Evolutionary conservation across 1,284 basidiomycete species (phyloP).

Genomic region (Polyporus tsugae): DNA sequence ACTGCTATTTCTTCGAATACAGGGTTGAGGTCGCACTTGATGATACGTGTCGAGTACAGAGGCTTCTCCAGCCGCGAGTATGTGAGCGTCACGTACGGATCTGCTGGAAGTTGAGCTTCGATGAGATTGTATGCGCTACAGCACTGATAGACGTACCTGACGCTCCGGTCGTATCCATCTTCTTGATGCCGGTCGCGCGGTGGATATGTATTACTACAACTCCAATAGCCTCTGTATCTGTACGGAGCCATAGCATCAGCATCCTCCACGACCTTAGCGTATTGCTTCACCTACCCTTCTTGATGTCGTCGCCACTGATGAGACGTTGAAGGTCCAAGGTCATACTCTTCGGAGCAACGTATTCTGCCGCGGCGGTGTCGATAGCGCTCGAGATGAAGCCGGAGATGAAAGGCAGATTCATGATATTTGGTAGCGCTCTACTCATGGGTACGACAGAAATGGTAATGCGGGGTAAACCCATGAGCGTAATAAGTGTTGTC

Average conservation of each 20-base stretch:
- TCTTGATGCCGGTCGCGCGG: conserved; percentile 67
- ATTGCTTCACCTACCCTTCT: conserved; percentile 39
- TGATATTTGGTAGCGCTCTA: conserved; percentile 75
- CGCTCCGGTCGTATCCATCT: conserved; percentile 66
- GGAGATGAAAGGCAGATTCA: conserved; percentile 82
- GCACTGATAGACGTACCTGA: conserved; percentile 56
- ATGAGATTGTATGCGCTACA: not conserved
- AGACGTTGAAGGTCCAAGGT: conserved; percentile 79
- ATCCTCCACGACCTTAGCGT: not conserved
- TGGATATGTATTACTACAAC: conserved; percentile 76
- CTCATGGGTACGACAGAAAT: conserved; percentile 80
- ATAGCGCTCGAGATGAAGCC: conserved; percentile 82
- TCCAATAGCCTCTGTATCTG: conserved; percentile 74
- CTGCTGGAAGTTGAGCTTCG: conserved; percentile 34
- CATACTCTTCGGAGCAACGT: conserved; percentile 78
- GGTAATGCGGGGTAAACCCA: conserved; percentile 81
- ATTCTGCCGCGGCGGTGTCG: conserved; percentile 66
- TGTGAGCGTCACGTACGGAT: conserved; percentile 48
- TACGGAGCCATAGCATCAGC: not conserved
- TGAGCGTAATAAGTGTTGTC: conserved; percentile 63
- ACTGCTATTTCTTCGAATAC: conserved; percentile 82
- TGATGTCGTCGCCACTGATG: conserved; percentile 66
- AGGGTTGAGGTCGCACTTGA: conserved; percentile 70
- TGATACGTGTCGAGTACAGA: conserved; percentile 78
- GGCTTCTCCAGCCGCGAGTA: conserved; percentile 61